phyloP scores from a whole-genome alignment of 129 eudicot species.

The Tanacetum coccineum region DNA sequence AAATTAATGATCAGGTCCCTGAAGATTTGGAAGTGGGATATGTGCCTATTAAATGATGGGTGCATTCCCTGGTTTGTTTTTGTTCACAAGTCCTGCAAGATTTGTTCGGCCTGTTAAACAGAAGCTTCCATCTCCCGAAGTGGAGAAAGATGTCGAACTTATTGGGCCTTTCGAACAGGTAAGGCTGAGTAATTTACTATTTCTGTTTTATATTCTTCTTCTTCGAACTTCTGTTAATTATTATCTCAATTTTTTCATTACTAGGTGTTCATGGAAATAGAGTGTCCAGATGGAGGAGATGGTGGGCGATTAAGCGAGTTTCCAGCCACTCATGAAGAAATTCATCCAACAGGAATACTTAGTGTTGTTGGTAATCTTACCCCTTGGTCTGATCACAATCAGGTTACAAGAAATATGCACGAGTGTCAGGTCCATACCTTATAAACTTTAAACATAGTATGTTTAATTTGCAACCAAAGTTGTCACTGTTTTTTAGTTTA shows the following conservation, averaged over 20 bases:
- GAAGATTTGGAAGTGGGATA: constrained; percentile 94
- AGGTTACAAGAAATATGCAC: constrained; percentile 95
- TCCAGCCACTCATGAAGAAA: constrained; percentile 96
- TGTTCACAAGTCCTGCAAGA: constrained; percentile 76
- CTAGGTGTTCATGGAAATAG: constrained; percentile 92
- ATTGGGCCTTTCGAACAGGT: constrained; percentile 99
- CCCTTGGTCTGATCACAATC: constrained; percentile 97
- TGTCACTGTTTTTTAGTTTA: not conserved
- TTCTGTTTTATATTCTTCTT: too few relatives aligned
- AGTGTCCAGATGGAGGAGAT: constrained; percentile 89
- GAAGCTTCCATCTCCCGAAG: constrained; percentile 43
- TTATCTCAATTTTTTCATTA: not conserved
- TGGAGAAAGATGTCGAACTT: constrained; percentile 55
- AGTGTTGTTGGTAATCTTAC: constrained; percentile 94
- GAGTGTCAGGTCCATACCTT: constrained; percentile 74
- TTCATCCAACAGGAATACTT: constrained; percentile 91
- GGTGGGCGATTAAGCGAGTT: constrained; percentile 58
- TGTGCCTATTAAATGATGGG: constrained; percentile 84
- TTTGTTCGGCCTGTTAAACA: constrained; percentile 76
- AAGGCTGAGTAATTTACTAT: not conserved
- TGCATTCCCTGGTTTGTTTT: constrained; percentile 74
- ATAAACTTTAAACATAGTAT: not conserved
- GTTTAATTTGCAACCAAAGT: not conserved
- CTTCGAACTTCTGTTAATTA: too few relatives aligned
- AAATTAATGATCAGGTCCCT: constrained; percentile 52